Conservation (phyloP, 1,284 basidiomycete species). For the Melampsora americana region DNA sequence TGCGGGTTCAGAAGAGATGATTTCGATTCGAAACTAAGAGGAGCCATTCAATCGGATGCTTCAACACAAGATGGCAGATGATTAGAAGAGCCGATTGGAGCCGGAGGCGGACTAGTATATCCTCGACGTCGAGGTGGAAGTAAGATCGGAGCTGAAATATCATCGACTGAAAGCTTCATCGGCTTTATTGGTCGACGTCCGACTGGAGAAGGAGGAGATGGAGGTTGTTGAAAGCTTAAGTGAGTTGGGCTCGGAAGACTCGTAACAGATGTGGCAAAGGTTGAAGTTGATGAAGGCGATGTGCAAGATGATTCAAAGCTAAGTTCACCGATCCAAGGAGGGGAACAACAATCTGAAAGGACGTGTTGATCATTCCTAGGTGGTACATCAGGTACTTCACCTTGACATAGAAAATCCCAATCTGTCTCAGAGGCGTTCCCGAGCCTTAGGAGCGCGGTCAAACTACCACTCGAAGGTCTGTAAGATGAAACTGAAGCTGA, state of each 20-base stretch:
- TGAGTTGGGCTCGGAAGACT: background rate
- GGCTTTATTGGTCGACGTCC: background rate
- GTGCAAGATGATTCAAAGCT: background rate
- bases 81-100: background rate
- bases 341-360: background rate
- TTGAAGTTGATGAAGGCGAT: background rate
- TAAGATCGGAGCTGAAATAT: background rate
- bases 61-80: background rate
- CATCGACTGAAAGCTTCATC: background rate
- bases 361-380: background rate
- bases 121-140: background rate
- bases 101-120: background rate
- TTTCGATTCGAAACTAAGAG: too few species aligned
- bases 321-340: background rate
- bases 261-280: background rate
- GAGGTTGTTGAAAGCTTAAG: background rate
- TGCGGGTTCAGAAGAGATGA: too few species aligned
- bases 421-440: background rate
- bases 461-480: background rate
- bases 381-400: background rate
- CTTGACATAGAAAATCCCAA: slow-evolving; percentile 6
- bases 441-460: background rate
- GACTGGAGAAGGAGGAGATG: background rate
- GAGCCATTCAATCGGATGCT: background rate
- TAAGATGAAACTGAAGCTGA: background rate